Base-by-base conservation (phyloP, 2,329 filamentous ascomycete species). In the Emmonsiellopsis sp. region DNA sequence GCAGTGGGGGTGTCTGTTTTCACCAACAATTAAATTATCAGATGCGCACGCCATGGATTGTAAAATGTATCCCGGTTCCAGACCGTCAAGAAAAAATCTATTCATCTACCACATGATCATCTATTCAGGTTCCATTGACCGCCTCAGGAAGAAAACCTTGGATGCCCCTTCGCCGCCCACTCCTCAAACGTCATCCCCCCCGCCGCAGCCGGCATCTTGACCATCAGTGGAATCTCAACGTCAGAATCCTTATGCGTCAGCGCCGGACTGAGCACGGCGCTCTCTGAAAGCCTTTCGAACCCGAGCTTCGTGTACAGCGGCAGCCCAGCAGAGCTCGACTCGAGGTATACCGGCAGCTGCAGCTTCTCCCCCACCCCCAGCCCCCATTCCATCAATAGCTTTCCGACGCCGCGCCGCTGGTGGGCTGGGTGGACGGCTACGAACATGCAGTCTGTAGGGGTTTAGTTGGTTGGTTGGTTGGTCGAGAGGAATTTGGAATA, bases 371-470 rank as follows among this genome's bases (percentile, higher is more conserved):
- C 68, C 31, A 71, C 60, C 37, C 72, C 68, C 10, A 71, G 58
- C 0, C 68, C 68, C 64, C 65, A 70, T 53, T 63, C 60, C n/a
- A 73, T 58, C 36, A 75, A 60, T 61, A 71, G 63, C 6, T 61
- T 60, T 2, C 65, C 72, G 1, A 71, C 71, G 1, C 71, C 72
- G n/a, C 70, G 68, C 6, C 67, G 57, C 48, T 72, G 68, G 48
- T 73, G 69, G 10, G 70, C 63, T 0, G 73, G 73, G 52, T 72
- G 66, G n/a, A 71, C 72, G n/a, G 64, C 63, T 4, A 75, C 62
- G 34, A 65, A 56, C 7, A 66, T 61, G 9, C 74, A 62, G 55
- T 71, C 72, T 72, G 34, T 43, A 14, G 27, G 2, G 27, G 39
- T 17, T 34, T 31, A 34, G 10, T 47, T 34, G 14, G 10, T 47